Evolutionary conservation across 129 eudicot species (phyloP), one percentile per base, ranked within the genome.

Genomic region (Arctium minus): DNA sequence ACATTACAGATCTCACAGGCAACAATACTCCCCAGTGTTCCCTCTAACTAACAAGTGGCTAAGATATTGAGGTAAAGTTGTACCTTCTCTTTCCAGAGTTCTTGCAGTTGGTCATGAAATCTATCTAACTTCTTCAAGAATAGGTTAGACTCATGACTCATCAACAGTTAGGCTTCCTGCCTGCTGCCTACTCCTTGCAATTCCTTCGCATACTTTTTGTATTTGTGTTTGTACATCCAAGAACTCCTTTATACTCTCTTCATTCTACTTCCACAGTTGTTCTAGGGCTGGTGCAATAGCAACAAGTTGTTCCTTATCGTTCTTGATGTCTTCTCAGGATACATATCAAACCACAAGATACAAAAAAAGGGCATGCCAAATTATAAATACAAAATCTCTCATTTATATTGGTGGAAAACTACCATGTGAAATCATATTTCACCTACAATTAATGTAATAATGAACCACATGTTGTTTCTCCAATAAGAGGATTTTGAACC

Each of bases 61-160:
- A 22, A 30, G 56, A 44, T 70, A 44, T 31, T 62, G 75, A 72
- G 9, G 48, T 37, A 56, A 18, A 38, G 39, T 3, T 69, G 27
- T 76, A 90, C 99, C 94, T 91, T 96, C 85, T 96, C 98, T 67
- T 93, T 93, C 79, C 93, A 98, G 72, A 96, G 98, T 72, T 96
- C 94, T 85, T 93, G 94, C 42, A 96, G 97, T 68, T 90, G 97
- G 62, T 91, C 88, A 42, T 87, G 89, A 83, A 87, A 96, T 46
- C 86, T 97, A 60, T 88, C 91, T 38, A 96, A 88, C 86, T 93
- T 96, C 82, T 90, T 90, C 81, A 89, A 48, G 18, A 98, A 88
- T 32, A 96, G 81, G 83, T 93, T 96, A 22, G 96, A 89, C 88
- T 93, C 27, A 22, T 22, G 27, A 22, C 27, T 22, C 99, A 13